A percentile compares a stretch with the other conserved stretches of the same genome.
Evolutionary conservation across 805 yeast genomes (phyloP).

Genomic region (Hagleromyces aurorensis): DNA sequence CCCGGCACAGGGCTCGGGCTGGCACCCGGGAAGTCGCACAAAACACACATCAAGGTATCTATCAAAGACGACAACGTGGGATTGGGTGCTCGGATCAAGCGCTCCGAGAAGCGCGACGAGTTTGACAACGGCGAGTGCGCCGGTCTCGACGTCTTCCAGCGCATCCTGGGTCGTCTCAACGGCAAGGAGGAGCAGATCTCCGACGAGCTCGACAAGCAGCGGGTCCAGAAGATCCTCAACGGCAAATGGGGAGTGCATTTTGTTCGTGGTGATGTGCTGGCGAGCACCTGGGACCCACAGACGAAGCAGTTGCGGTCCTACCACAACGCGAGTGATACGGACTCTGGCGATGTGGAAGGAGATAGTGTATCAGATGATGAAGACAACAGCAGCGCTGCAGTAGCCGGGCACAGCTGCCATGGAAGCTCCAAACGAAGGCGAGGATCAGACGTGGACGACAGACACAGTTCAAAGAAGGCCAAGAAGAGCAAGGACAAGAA

Average conservation of each 20-base stretch:
- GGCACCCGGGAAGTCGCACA: slow-evolving; percentile 39
- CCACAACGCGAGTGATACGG: slow-evolving; percentile 26
- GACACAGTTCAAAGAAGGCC: too few species aligned
- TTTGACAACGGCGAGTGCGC: slow-evolving; percentile 78
- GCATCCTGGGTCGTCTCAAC: slow-evolving; percentile 79
- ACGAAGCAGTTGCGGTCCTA: slow-evolving; percentile 32
- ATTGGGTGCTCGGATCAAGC: slow-evolving; percentile 73
- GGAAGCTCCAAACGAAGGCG: too few species aligned
- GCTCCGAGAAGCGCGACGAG: slow-evolving; percentile 52
- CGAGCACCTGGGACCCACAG: slow-evolving; percentile 75
- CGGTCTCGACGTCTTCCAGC: slow-evolving; percentile 89
- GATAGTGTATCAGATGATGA: slow-evolving; percentile 24
- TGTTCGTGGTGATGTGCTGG: slow-evolving; percentile 74
- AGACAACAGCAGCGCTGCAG: slow-evolving; percentile 23
- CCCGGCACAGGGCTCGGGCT: slow-evolving; percentile 87
- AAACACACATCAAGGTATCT: slow-evolving; percentile 74
- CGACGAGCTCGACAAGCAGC: slow-evolving; percentile 59
- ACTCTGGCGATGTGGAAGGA: too few species aligned
- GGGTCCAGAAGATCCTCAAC: slow-evolving; percentile 61
- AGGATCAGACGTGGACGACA: slow-evolving; percentile 27
- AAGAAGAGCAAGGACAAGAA: slow-evolving; percentile 20
- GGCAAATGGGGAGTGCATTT: slow-evolving; percentile 87
- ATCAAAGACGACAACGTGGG: slow-evolving; percentile 81
- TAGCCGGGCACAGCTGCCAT: too few species aligned
- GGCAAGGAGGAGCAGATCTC: slow-evolving; percentile 68